Conservation (phyloP, 73 alveolate species). For the Tetrahymena borealis region DNA sequence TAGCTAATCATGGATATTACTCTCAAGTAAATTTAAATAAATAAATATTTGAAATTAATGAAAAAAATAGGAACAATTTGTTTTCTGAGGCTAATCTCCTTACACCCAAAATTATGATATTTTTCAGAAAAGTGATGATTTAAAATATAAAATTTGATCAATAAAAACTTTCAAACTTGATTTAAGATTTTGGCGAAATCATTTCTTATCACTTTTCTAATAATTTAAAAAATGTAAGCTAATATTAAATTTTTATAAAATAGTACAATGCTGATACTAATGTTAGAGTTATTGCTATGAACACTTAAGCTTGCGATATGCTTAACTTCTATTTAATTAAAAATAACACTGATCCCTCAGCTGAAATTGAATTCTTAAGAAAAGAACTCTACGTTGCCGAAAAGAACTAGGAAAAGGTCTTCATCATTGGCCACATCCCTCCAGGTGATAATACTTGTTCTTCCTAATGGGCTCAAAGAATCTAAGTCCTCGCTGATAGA, state of each 20-base stretch:
- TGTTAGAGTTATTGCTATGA: conserved; percentile 67
- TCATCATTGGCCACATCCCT: conserved; percentile 75
- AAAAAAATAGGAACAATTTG: no score
- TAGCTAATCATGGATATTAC: conserved; percentile 28
- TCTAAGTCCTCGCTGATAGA: conserved; percentile 71
- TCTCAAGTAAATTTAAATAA: not conserved
- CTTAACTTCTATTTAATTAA: conserved; percentile 61
- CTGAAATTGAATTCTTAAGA: conserved; percentile 64
- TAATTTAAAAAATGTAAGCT: no score
- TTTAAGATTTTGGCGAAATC: no score
- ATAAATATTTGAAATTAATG: not conserved
- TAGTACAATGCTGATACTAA: conserved; percentile 40
- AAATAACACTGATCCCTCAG: conserved; percentile 65
- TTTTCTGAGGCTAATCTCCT: no score
- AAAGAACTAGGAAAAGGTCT: conserved; percentile 60
- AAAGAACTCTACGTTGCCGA: conserved; percentile 65
- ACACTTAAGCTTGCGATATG: conserved; percentile 70
- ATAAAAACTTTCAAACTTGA: no score
- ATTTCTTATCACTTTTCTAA: no score
- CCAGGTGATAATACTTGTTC: conserved; percentile 54
- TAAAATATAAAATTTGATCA: no score
- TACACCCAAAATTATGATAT: no score
- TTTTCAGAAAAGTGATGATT: no score
- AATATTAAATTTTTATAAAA: no score
- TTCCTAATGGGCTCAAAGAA: conserved; percentile 61